Percentiles rank a stretch among this genome's conserved stretches.
phyloP scores from a whole-genome alignment of 164 flowering plant genomes.

The Aristolochia contorta region DNA sequence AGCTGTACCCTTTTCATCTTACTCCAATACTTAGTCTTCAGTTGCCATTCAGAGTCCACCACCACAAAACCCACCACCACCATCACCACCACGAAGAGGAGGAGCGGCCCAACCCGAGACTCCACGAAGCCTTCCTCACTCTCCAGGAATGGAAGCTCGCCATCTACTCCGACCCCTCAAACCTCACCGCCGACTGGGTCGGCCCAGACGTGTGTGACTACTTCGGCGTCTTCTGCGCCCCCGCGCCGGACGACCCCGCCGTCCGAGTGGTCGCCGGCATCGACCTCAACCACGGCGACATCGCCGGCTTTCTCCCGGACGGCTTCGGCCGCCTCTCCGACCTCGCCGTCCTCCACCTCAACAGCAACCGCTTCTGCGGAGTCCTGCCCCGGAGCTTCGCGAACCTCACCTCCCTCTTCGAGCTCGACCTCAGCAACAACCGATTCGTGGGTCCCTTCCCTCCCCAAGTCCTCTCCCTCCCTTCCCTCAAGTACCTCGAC shows the following conservation, averaged over 20 bases:
- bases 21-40: slow-evolving; percentile 15
- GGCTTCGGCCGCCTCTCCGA: slow-evolving; percentile 65
- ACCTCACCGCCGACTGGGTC: slow-evolving; percentile 60
- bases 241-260: slow-evolving; percentile 27
- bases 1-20: slow-evolving; percentile 24
- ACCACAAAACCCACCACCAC: slow-evolving; percentile 17
- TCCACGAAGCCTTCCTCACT: slow-evolving; percentile 52
- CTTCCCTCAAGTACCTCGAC: slow-evolving; percentile 51
- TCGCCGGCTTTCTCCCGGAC: slow-evolving; percentile 59
- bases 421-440: slow-evolving; percentile 80
- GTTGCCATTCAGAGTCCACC: slow-evolving; percentile 11
- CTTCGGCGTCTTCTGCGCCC: slow-evolving; percentile 45
- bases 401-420: slow-evolving; percentile 49
- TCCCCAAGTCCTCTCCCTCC: slow-evolving; percentile 44
- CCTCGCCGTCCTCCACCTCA: slow-evolving; percentile 63
- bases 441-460: slow-evolving; percentile 68
- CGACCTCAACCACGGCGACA: slow-evolving; percentile 54
- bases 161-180: slow-evolving; percentile 66
- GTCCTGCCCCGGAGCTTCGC: slow-evolving; percentile 40
- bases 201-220: slow-evolving; percentile 67
- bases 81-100: not conserved
- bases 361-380: slow-evolving; percentile 74
- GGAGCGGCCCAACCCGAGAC: slow-evolving; percentile 26
- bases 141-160: slow-evolving; percentile 75
- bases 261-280: slow-evolving; percentile 55